A percentile compares a stretch with the other conserved stretches of the same genome.
Evolutionary conservation across 148 eudicot genomes (phyloP).

Genomic region (Amaranthus palmeri): DNA sequence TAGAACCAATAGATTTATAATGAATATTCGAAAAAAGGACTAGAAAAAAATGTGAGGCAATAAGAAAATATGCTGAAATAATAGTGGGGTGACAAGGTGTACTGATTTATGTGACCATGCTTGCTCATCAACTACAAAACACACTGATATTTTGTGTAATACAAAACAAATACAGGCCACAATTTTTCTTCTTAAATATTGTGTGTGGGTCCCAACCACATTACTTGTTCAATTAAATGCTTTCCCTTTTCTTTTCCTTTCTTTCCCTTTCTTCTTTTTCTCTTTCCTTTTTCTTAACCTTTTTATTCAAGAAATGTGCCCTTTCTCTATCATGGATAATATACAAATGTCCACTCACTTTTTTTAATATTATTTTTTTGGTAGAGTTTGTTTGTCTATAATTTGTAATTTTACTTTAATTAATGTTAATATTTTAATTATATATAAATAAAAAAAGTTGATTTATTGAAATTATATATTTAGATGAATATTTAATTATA

Average conservation of each 20-base stretch:
- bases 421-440: too few species aligned
- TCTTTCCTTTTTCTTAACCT: constrained; percentile 11
- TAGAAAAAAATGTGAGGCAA: constrained; percentile 2
- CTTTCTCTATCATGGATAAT: constrained; percentile 27
- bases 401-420: too few species aligned
- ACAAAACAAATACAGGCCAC: constrained; percentile 26
- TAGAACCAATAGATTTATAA: neutral
- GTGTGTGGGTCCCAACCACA: constrained; percentile 26
- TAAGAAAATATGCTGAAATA: constrained; percentile 11
- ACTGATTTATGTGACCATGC: constrained; percentile 2
- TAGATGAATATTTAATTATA: too few species aligned
- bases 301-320: constrained; percentile 22
- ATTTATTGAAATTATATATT: too few species aligned
- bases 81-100: constrained; percentile 3
- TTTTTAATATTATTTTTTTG: neutral
- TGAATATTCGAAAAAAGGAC: constrained; percentile 4
- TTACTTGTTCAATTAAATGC: constrained; percentile 14
- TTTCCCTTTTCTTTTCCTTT: constrained; percentile 25
- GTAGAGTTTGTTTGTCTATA: neutral
- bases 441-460: too few species aligned
- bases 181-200: constrained; percentile 11
- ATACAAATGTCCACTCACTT: constrained; percentile 16
- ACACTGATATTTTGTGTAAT: constrained; percentile 21
- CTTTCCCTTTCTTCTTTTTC: constrained; percentile 21
- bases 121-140: constrained; percentile 23